Evolutionary conservation across 2,329 filamentous ascomycete genomes (phyloP), one percentile per base, ranked within the genome.

Genomic region (Colletotrichum noveboracense): DNA sequence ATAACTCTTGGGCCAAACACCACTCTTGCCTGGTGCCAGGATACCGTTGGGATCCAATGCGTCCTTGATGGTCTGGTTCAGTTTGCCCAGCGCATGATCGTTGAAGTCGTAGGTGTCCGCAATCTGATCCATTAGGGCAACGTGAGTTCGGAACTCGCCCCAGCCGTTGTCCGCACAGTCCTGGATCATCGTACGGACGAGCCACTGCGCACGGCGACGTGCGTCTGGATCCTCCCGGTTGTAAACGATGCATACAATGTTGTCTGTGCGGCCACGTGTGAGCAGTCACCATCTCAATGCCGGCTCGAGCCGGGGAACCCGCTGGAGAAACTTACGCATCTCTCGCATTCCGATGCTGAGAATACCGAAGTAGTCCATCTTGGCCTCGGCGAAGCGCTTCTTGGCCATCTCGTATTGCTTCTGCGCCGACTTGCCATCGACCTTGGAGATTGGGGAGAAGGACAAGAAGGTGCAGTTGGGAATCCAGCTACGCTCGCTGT

Each of bases 171-270:
- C 79, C 0, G 86, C 86, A 34, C 84, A 86, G 74, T 88, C 84
- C 10, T 83, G 82, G 26, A 86, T 85, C 76, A 87, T 80, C 8
- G 83, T 83, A 6, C 81, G 77, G 77, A 85, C 80, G 13, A 81
- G 74, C 74, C 76, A 78, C 66, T 80, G 75, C 36, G 81, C 82
- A 3, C 83, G 81, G 24, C 82, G 77, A 77, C 87, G 85, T 26
- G 71, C 70, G 2, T 86, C 83, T 1, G 82, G 77, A 38, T 88
- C 83, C 48, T 84, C 83, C 7, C 86, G 83, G 75, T 91, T 85
- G 79, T 88, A 91, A 16, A 90, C 85, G 56, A 91, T 87, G 73
- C 88, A 88, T 5, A 89, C 86, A 73, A 91, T 90, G 78, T 90
- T 87, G 79, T 91, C 76, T 77, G 65, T 58, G 48, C 34, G 34